These are phyloP conservation scores for Barnettozyma sucrosica DNA, from an alignment of 805 yeast genomes.

Conservation along the genomic window DNA sequence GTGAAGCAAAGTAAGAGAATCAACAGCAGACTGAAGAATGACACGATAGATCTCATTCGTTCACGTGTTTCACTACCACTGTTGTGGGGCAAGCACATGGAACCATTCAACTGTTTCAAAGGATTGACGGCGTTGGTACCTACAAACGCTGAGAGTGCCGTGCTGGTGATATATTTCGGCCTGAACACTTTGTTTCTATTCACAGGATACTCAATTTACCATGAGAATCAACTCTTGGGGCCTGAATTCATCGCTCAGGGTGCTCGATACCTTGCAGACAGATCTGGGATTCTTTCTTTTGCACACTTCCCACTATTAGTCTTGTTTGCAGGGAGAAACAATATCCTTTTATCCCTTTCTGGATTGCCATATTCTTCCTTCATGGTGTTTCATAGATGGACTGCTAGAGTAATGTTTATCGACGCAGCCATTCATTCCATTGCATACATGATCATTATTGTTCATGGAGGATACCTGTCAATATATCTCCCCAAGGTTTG, in stretches of 20 bases:
- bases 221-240: constrained; percentile 19
- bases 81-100: constrained; percentile 17
- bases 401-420: constrained; percentile 41
- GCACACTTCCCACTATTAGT: constrained; percentile 48
- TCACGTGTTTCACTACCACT: constrained; percentile 17
- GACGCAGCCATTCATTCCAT: constrained; percentile 42
- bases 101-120: constrained; percentile 13
- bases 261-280: constrained; percentile 15
- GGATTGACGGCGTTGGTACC: constrained; percentile 19
- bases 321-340: constrained; percentile 69
- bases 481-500: constrained; percentile 4
- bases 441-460: constrained; percentile 14
- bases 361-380: constrained; percentile 62
- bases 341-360: constrained; percentile 52
- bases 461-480: neutral
- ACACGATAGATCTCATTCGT: constrained; percentile 13
- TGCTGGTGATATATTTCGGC: constrained; percentile 29
- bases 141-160: constrained; percentile 21
- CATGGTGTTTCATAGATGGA: constrained; percentile 63
- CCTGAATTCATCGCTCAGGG: constrained; percentile 7
- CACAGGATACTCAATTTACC: constrained; percentile 10
- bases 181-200: constrained; percentile 13
- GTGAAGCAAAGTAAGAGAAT: constrained; percentile 13
- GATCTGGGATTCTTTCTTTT: constrained; percentile 26
- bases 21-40: constrained; percentile 14